A percentile compares a stretch with the other conserved stretches of the same genome.
phyloP scores from a whole-genome alignment of 1,284 basidiomycete species.

The Hortiboletus rubellus region DNA sequence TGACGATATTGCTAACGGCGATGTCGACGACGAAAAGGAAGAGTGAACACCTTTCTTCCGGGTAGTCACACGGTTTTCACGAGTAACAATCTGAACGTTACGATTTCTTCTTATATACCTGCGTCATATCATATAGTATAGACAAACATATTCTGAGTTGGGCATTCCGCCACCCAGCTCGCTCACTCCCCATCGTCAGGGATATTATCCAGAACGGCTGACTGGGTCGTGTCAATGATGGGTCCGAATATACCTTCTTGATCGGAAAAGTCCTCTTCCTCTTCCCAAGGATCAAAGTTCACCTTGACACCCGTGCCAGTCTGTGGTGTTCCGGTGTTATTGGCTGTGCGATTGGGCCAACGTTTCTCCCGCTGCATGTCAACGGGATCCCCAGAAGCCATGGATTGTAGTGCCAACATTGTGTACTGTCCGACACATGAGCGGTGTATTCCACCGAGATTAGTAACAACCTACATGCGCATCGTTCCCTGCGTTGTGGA shows the following conservation, averaged over 20 bases:
- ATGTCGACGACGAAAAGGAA: conserved; percentile 33
- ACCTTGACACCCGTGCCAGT: conserved; percentile 50
- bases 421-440: conserved; percentile 54
- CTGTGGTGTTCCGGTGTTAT: conserved; percentile 20
- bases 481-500: conserved; percentile 88
- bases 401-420: conserved; percentile 55
- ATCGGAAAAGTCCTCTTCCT: conserved; percentile 60
- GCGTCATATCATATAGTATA: conserved; percentile 11
- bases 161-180: background rate
- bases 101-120: conserved; percentile 8
- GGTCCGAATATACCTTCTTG: conserved; percentile 50
- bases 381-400: conserved; percentile 69
- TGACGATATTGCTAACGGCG: conserved; percentile 34
- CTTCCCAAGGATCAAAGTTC: conserved; percentile 56
- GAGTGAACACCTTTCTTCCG: conserved; percentile 24
- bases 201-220: conserved; percentile 2
- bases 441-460: background rate
- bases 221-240: conserved; percentile 12
- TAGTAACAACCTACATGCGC: conserved; percentile 57
- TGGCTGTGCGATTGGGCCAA: conserved; percentile 62
- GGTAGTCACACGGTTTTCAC: background rate
- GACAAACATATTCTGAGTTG: background rate
- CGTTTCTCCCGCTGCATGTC: conserved; percentile 71
- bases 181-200: conserved; percentile 7
- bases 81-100: conserved; percentile 2